Percentiles rank a stretch among this genome's conserved stretches.
These are phyloP conservation scores for Anaeromyces robustus DNA, from an alignment of 192 early-diverging fungal genomes.

Conservation along the genomic window DNA sequence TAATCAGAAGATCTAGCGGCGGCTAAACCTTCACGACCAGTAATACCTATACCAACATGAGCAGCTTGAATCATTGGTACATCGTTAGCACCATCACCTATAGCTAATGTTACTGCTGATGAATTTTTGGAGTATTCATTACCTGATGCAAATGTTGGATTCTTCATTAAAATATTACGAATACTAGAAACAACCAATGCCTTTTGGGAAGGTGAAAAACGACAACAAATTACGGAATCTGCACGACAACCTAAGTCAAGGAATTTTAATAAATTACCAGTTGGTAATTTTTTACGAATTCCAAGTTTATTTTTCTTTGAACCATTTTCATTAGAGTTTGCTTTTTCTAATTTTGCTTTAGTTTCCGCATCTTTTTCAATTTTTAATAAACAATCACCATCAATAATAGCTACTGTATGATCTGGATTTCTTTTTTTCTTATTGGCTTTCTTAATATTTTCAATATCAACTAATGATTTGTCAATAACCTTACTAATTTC, in stretches of 20 bases:
- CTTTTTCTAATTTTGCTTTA: neutral
- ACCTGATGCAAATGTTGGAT: conserved; percentile 5
- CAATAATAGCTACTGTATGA: neutral
- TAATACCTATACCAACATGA: conserved; percentile 82
- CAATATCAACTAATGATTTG: conserved; percentile 11
- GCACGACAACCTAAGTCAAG: conserved; percentile 11
- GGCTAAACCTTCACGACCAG: conserved; percentile 73
- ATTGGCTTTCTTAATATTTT: neutral
- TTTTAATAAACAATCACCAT: neutral
- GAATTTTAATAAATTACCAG: conserved; percentile 1
- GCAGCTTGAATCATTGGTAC: conserved; percentile 93
- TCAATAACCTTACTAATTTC: conserved; percentile 10
- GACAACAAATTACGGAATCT: conserved; percentile 6
- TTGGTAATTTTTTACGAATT: conserved; percentile 6
- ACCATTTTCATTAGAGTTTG: neutral
- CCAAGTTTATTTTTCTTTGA: neutral
- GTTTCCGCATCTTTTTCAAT: neutral
- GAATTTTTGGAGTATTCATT: neutral
- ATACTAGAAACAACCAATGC: conserved; percentile 8
- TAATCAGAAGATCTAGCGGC: conserved; percentile 78
- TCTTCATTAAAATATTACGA: conserved; percentile 35
- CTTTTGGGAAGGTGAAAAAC: conserved; percentile 16
- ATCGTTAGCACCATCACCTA: conserved; percentile 91
- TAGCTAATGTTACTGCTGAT: conserved; percentile 51
- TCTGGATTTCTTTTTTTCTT: neutral